Percentiles rank a stretch among this genome's conserved stretches.
Evolutionary conservation across 2,329 filamentous ascomycete genomes (phyloP).

Genomic region (Arthrobotrys musiformis): DNA sequence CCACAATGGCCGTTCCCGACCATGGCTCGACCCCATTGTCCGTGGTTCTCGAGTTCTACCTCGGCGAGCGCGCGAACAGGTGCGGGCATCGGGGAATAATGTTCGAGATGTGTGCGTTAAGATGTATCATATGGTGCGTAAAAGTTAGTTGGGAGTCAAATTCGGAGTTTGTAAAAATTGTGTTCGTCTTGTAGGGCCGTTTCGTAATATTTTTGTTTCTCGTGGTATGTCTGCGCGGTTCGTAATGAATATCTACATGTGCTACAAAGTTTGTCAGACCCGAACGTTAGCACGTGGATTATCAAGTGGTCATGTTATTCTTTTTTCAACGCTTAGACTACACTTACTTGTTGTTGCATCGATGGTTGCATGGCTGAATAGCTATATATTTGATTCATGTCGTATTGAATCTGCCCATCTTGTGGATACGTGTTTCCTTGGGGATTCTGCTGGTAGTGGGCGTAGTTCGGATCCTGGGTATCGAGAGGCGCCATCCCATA

Average conservation of each 20-base stretch:
- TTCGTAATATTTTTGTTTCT: conserved; percentile 7
- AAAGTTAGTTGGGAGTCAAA: conserved; percentile 4
- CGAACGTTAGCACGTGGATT: conserved; percentile 45
- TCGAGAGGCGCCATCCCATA: conserved; percentile 85
- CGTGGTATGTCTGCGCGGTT: conserved; percentile 37
- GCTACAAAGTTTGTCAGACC: conserved; percentile 55
- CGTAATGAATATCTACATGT: conserved; percentile 49
- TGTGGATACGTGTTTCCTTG: conserved; percentile 55
- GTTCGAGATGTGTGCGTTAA: not conserved
- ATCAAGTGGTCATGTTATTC: conserved; percentile 8
- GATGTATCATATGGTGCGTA: not conserved
- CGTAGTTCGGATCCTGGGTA: conserved; percentile 75
- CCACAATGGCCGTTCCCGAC: conserved; percentile 27
- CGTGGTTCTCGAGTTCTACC: not conserved
- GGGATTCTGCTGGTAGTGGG: conserved; percentile 78
- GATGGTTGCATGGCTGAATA: conserved; percentile 85
- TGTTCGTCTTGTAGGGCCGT: conserved; percentile 1
- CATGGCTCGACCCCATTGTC: conserved; percentile 15
- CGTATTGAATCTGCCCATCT: conserved; percentile 77
- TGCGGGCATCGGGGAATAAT: conserved; percentile 16
- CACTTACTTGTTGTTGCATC: conserved; percentile 65
- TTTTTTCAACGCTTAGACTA: conserved; percentile 60
- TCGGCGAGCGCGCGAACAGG: conserved; percentile 22
- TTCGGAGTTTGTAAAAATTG: conserved; percentile 32
- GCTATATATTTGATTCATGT: conserved; percentile 85